Evolutionary conservation across 1,284 basidiomycete genomes (phyloP), one percentile per base, ranked within the genome.

Genomic region (Cutaneotrichosporon mucoides): DNA sequence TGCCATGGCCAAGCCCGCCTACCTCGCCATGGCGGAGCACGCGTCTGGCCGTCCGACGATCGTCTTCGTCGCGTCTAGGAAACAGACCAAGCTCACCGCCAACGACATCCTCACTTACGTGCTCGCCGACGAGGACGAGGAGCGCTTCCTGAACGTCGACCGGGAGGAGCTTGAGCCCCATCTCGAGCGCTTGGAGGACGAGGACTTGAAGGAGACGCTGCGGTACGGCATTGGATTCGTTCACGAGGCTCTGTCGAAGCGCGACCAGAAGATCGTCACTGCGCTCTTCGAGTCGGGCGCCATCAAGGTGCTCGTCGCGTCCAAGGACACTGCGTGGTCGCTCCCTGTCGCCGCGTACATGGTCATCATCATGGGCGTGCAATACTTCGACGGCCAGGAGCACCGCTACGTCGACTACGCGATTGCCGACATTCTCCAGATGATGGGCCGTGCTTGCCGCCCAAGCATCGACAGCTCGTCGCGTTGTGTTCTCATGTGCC

Each of bases 311-410:
- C 81, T 99, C 53, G 86, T 99, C 48, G 95, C 93, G 0, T 93
- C 90, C 13, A 94, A 94, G 82, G 95, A 98, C 70, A 92, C 90
- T 0, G 91, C 92, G 0, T 99, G 96, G 96, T 92, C 86, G 72
- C 82, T 98, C 16, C 93, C 96, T 0, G 85, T 97, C 37, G 86
- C 89, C 0, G 88, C 90, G 60, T 96, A 97, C 79, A 92, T 99
- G 89, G 94, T 98, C 52, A 88, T 99, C 71, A 90, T 99, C 72
- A 97, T 99, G 92, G 94, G 94, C 36, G 91, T 98, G 1, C 96
- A 99, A 75, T 89, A 81, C 60, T 99, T 91, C 71, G 93, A 99
- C 74, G 93, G 92, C 71, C 89, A 90, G 77, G 93, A 97, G 71
- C 93, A 96, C 74, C 90, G 95, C 53, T 99, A 99, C 69, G 84